Evolutionary conservation across 2,329 filamentous ascomycete species (phyloP).

Genomic region (Botrytis porri): DNA sequence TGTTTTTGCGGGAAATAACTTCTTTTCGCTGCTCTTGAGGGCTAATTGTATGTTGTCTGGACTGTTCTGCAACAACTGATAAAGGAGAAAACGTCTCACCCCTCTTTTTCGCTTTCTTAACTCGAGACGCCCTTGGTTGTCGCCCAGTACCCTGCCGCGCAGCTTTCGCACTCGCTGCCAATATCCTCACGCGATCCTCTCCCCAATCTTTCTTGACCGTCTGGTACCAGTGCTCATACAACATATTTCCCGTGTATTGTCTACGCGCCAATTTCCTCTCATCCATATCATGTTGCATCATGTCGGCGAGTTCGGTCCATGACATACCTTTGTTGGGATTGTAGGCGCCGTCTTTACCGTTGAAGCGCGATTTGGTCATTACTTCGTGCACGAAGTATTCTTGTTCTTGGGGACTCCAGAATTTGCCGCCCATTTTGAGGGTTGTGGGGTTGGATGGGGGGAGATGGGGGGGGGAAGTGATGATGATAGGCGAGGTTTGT

Average conservation of each 20-base stretch:
- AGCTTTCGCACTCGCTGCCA: neutral
- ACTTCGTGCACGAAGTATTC: constrained; percentile 20
- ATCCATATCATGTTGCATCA: constrained; percentile 22
- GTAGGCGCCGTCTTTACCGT: constrained; percentile 4
- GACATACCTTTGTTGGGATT: neutral
- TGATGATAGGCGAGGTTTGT: neutral
- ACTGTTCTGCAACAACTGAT: neutral
- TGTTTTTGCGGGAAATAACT: too few relatives aligned
- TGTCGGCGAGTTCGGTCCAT: constrained; percentile 12
- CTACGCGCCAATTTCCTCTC: neutral
- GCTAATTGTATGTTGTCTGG: neutral
- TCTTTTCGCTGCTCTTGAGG: neutral
- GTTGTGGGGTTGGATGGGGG: too few relatives aligned
- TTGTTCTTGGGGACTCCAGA: constrained; percentile 16
- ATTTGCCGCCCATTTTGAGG: constrained; percentile 18
- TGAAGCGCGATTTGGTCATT: constrained; percentile 9
- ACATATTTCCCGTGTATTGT: constrained; percentile 9
- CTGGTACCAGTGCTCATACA: constrained; percentile 26
- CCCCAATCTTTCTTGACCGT: constrained; percentile 15
- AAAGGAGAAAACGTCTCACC: rapidly evolving
- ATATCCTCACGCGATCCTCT: neutral
- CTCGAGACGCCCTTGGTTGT: neutral
- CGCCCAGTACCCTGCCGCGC: neutral
- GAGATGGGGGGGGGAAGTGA: neutral
- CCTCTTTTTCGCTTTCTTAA: neutral